Percentiles rank a stretch among this genome's conserved stretches.
Evolutionary conservation across 2,329 filamentous ascomycete genomes (phyloP).

Genomic region (Pseudogymnoascus sp.): DNA sequence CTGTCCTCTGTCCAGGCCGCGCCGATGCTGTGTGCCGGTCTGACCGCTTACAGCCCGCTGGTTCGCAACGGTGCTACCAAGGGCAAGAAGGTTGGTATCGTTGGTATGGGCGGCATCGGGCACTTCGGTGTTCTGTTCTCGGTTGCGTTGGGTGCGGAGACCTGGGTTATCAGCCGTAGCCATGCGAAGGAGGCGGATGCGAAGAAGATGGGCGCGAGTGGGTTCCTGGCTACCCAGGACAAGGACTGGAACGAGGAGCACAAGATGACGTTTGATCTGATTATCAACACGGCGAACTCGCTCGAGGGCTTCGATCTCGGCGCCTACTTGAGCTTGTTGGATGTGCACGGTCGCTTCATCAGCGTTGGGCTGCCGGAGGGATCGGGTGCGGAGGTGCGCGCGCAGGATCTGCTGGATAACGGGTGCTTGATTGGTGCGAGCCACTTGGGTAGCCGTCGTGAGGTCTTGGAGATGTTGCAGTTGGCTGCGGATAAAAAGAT

Average conservation of each 20-base stretch:
- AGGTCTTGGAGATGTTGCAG: conserved; percentile 65
- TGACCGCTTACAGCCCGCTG: conserved; percentile 72
- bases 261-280: conserved; percentile 62
- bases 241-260: conserved; percentile 50
- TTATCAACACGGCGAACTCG: conserved; percentile 66
- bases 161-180: conserved; percentile 53
- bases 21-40: conserved; percentile 76
- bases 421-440: conserved; percentile 65
- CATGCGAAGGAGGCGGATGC: conserved; percentile 54
- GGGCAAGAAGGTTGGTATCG: conserved; percentile 70
- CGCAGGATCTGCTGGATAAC: conserved; percentile 67
- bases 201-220: conserved; percentile 50
- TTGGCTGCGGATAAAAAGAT: conserved; percentile 62
- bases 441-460: conserved; percentile 61
- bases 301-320: conserved; percentile 58
- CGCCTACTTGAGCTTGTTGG: conserved; percentile 69
- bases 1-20: conserved; percentile 56
- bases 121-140: conserved; percentile 65
- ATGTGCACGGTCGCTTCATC: conserved; percentile 74
- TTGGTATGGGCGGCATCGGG: conserved; percentile 65
- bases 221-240: conserved; percentile 50
- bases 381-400: conserved; percentile 60
- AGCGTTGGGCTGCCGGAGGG: conserved; percentile 74
- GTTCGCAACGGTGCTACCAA: conserved; percentile 67
- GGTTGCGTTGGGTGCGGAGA: conserved; percentile 56